Evolutionary conservation across 177 flowering plant species (phyloP).

Genomic region (Vitis hybrid): DNA sequence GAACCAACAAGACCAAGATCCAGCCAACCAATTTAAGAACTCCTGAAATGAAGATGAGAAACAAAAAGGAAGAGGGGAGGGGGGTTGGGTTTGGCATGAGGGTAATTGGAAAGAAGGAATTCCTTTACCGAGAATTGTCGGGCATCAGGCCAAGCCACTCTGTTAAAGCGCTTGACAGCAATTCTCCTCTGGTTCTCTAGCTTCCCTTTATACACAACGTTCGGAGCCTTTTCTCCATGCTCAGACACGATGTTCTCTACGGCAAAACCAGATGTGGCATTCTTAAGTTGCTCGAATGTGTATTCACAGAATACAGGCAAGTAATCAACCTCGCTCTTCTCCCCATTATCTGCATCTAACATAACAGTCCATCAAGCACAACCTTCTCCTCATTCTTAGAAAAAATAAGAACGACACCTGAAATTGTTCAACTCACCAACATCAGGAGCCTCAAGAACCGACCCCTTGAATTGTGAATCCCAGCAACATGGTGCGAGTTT

Average conservation of each 20-base stretch:
- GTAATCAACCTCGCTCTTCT: slow-evolving; percentile 23
- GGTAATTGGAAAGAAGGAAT: not conserved
- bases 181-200: slow-evolving; percentile 49
- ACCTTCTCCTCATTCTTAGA: not conserved
- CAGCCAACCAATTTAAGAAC: no score
- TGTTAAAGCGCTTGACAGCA: slow-evolving; percentile 56
- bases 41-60: no score
- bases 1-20: no score
- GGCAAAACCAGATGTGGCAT: slow-evolving; percentile 61
- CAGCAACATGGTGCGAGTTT: slow-evolving; percentile 38
- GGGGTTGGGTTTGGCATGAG: not conserved
- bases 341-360: slow-evolving; percentile 34
- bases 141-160: slow-evolving; percentile 58
- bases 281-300: slow-evolving; percentile 47
- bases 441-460: slow-evolving; percentile 41
- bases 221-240: slow-evolving; percentile 64
- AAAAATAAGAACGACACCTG: not conserved
- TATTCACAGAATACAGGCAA: slow-evolving; percentile 41
- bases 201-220: slow-evolving; percentile 59
- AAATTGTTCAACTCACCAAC: slow-evolving; percentile 26
- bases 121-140: slow-evolving; percentile 45
- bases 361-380: not conserved
- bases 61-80: no score
- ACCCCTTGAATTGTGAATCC: slow-evolving; percentile 35
- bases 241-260: slow-evolving; percentile 63